Percentiles rank a stretch among this genome's conserved stretches.
phyloP scores from a whole-genome alignment of 2,329 filamentous ascomycete species.

The Dothideomycetes sp. region DNA sequence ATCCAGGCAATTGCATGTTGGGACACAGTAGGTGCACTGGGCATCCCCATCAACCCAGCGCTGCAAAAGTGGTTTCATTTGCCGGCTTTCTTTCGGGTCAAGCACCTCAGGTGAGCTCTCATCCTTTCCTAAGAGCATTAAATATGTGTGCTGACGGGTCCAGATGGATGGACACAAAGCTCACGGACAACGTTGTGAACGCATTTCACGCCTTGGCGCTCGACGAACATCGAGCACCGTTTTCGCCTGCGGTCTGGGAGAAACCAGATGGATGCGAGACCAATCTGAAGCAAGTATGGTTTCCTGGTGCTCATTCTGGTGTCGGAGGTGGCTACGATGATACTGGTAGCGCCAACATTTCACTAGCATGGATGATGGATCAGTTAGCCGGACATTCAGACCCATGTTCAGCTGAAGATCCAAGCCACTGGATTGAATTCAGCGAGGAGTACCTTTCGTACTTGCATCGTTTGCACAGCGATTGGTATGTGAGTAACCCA shows the following conservation, averaged over 20 bases:
- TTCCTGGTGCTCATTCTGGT: slow-evolving; percentile 43
- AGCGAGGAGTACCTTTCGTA: slow-evolving; percentile 20
- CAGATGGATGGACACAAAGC: slow-evolving; percentile 23
- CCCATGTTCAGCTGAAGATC: neutral
- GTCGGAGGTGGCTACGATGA: slow-evolving; percentile 35
- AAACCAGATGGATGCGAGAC: slow-evolving; percentile 16
- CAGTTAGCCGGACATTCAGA: slow-evolving; percentile 19
- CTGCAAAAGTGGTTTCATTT: slow-evolving; percentile 5
- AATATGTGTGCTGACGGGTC: too few relatives aligned
- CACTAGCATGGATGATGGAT: slow-evolving; percentile 32
- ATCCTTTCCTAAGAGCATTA: too few relatives aligned
- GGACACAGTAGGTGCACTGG: slow-evolving; percentile 34
- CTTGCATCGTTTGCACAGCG: slow-evolving; percentile 11
- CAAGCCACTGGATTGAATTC: slow-evolving; percentile 23
- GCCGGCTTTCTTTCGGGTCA: slow-evolving; percentile 15
- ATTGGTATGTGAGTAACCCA: slow-evolving; percentile 14
- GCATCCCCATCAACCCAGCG: slow-evolving; percentile 23
- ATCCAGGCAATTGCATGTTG: slow-evolving; percentile 37
- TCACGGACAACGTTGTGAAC: slow-evolving; percentile 33
- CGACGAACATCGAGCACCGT: slow-evolving; percentile 41
- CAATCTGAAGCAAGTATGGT: slow-evolving; percentile 43
- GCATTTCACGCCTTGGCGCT: slow-evolving; percentile 46
- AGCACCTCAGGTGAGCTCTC: too few relatives aligned
- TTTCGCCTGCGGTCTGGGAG: slow-evolving; percentile 41
- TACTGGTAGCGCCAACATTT: slow-evolving; percentile 24